Evolutionary conservation across 805 yeast species (phyloP).

Genomic region (Tetrapisispora nanseiensis): DNA sequence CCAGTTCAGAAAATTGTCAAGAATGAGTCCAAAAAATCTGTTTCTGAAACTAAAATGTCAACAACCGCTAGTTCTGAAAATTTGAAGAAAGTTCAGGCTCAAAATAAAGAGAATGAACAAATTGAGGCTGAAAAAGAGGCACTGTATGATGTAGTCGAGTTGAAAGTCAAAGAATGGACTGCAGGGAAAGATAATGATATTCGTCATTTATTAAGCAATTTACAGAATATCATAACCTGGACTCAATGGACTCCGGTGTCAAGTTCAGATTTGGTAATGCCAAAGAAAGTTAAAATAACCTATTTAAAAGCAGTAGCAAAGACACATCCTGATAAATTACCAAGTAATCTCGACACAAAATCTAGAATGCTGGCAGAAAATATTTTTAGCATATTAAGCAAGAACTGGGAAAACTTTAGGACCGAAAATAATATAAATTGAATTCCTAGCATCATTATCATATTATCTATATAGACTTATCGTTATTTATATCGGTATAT

Average conservation of each 20-base stretch:
- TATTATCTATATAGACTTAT: no score
- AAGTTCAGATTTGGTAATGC: slow-evolving; percentile 69
- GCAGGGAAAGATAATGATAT: slow-evolving; percentile 70
- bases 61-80: slow-evolving; percentile 27
- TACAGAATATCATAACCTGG: slow-evolving; percentile 62
- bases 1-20: slow-evolving; percentile 8
- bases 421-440: slow-evolving; percentile 40
- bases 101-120: slow-evolving; percentile 35
- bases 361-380: slow-evolving; percentile 77
- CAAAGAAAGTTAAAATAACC: slow-evolving; percentile 76
- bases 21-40: not conserved
- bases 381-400: slow-evolving; percentile 72
- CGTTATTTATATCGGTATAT: not conserved
- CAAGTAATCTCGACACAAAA: slow-evolving; percentile 46
- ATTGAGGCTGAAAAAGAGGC: slow-evolving; percentile 49
- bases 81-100: slow-evolving; percentile 41
- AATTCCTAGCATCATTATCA: not conserved
- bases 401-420: slow-evolving; percentile 84
- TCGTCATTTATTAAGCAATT: slow-evolving; percentile 61
- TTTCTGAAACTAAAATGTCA: not conserved
- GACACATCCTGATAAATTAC: slow-evolving; percentile 81
- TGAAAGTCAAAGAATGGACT: slow-evolving; percentile 52
- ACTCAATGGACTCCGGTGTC: slow-evolving; percentile 59
- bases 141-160: slow-evolving; percentile 55
- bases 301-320: slow-evolving; percentile 86